Percentiles rank a stretch among this genome's conserved stretches.
These are phyloP conservation scores for Parathielavia hyrcaniae DNA, from an alignment of 495 filamentous ascomycete genomes.

Conservation along the genomic window DNA sequence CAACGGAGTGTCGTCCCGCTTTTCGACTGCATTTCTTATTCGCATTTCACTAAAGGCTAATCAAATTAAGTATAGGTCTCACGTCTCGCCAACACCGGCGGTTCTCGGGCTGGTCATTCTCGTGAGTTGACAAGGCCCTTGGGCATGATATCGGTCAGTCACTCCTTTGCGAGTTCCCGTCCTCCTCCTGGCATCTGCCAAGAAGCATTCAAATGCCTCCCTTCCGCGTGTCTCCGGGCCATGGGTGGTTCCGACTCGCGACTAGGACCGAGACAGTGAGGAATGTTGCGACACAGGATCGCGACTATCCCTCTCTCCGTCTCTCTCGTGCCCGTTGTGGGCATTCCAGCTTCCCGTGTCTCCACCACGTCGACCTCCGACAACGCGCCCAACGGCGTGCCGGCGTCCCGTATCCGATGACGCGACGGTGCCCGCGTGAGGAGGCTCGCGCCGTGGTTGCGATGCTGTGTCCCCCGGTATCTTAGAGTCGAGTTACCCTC, in stretches of 20 bases:
- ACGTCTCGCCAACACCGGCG: not conserved
- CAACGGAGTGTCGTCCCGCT: too few relatives aligned
- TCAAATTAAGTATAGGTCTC: not conserved
- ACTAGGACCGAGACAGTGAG: not conserved
- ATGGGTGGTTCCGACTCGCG: not conserved
- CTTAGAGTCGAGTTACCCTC: not conserved
- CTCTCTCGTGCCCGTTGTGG: not conserved
- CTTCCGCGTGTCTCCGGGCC: not conserved
- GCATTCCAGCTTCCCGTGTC: not conserved
- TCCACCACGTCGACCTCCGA: not conserved
- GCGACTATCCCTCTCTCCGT: not conserved
- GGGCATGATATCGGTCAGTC: not conserved
- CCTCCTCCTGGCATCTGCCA: not conserved
- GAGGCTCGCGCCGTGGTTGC: not conserved
- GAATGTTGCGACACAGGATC: not conserved
- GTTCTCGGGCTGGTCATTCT: not conserved
- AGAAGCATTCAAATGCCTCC: not conserved
- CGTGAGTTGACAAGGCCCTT: not conserved
- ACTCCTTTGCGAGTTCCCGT: not conserved
- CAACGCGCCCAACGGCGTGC: conserved; percentile 1
- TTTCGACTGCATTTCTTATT: too few relatives aligned
- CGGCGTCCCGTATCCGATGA: not conserved
- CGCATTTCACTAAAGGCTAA: not conserved
- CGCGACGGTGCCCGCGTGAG: not conserved
- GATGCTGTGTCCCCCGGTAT: not conserved